phyloP scores from a whole-genome alignment of 2,329 filamentous ascomycete species.

The Fusarium scirpi region DNA sequence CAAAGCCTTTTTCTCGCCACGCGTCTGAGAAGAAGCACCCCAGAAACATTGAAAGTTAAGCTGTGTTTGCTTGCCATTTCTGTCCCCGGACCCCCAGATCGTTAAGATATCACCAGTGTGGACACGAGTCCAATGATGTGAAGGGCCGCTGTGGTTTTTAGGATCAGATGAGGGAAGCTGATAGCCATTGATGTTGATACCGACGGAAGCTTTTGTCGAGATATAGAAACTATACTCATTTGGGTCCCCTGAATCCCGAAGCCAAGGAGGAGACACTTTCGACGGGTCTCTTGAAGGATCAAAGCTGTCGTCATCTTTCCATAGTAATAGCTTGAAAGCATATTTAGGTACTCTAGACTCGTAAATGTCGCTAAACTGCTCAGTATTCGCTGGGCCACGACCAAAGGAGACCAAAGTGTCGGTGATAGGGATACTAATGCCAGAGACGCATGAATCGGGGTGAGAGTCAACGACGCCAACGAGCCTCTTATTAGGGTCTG shows the following conservation, averaged over 20 bases:
- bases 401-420: slow-evolving; percentile 82
- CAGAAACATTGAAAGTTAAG: slow-evolving; percentile 67
- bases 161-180: slow-evolving; percentile 68
- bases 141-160: slow-evolving; percentile 66
- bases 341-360: slow-evolving; percentile 84
- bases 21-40: slow-evolving; percentile 63
- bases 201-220: slow-evolving; percentile 80
- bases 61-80: slow-evolving; percentile 57
- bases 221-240: slow-evolving; percentile 78
- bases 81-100: slow-evolving; percentile 69
- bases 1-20: slow-evolving; percentile 48
- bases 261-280: slow-evolving; percentile 65
- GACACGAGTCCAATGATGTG: slow-evolving; percentile 73
- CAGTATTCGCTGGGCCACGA: slow-evolving; percentile 74
- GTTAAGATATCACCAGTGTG: slow-evolving; percentile 82
- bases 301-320: slow-evolving; percentile 74
- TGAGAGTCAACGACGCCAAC: slow-evolving; percentile 77
- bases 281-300: slow-evolving; percentile 67
- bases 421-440: slow-evolving; percentile 73
- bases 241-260: slow-evolving; percentile 52
- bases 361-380: slow-evolving; percentile 69
- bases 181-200: slow-evolving; percentile 82
- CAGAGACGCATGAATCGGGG: slow-evolving; percentile 71
- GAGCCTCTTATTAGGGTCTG: slow-evolving; percentile 54
- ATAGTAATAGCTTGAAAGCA: slow-evolving; percentile 82